A percentile compares a stretch with the other conserved stretches of the same genome.
phyloP scores from a whole-genome alignment of 2,329 filamentous ascomycete species.

The Trichoderma aggressivum region DNA sequence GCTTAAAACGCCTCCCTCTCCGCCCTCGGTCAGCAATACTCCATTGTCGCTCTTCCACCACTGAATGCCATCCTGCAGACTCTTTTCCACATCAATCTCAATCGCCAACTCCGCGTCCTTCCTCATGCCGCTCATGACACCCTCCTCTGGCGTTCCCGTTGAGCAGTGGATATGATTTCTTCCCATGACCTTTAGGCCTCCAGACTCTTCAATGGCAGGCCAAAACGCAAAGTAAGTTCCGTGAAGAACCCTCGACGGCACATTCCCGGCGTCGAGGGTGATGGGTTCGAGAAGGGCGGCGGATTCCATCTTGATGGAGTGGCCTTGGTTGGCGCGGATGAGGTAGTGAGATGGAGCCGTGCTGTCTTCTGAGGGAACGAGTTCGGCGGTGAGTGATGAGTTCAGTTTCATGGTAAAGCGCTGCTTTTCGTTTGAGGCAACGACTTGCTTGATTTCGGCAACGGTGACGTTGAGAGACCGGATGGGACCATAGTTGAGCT shows the following conservation, averaged over 20 bases:
- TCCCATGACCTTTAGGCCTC: conserved; percentile 76
- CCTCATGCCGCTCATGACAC: conserved; percentile 78
- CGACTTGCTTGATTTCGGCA: conserved; percentile 66
- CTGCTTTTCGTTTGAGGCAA: conserved; percentile 80
- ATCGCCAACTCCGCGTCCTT: conserved; percentile 72
- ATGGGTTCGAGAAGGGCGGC: conserved; percentile 68
- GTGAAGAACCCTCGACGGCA: conserved; percentile 72
- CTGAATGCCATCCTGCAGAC: conserved; percentile 59
- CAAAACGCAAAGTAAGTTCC: conserved; percentile 85
- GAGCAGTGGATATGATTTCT: conserved; percentile 91
- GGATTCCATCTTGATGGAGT: conserved; percentile 75
- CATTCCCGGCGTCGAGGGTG: conserved; percentile 45
- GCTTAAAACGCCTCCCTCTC: conserved; percentile 59
- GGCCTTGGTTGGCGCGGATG: conserved; percentile 94
- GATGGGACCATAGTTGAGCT: conserved; percentile 57
- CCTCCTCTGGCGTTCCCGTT: conserved; percentile 60
- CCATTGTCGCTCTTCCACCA: conserved; percentile 82
- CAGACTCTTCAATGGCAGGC: conserved; percentile 67
- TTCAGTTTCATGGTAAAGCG: conserved; percentile 82
- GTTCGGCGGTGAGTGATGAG: conserved; percentile 39
- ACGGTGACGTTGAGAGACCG: conserved; percentile 70
- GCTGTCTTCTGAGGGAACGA: conserved; percentile 25
- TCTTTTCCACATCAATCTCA: conserved; percentile 67
- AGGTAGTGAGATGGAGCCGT: conserved; percentile 65
- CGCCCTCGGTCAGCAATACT: conserved; percentile 64